Evolutionary conservation across 2,329 filamentous ascomycete genomes (phyloP), one percentile per base, ranked within the genome.

Genomic region (Fusarium kyushuense): DNA sequence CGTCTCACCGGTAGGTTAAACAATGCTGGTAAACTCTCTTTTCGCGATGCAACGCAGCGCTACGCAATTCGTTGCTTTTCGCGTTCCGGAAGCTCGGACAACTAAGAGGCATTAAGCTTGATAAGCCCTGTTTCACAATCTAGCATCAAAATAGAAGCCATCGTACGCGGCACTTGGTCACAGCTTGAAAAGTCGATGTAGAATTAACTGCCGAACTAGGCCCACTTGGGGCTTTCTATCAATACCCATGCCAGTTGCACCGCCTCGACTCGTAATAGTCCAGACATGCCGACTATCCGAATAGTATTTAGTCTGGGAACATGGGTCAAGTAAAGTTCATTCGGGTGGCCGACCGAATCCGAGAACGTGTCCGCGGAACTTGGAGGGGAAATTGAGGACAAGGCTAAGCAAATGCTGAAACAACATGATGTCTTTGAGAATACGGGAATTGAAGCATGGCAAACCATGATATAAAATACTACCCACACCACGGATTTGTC

Each of bases 161-260:
- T 40, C 7, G n/a, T 17, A 49, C 5, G 5, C 45, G n/a, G 23
- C 16, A 7, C n/a, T 25, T 58, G 17, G 30, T 5, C 43, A 14
- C n/a, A 43, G 43, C 54, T 43, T 41, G 17, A 30, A 42, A 12
- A 38, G 11, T 4, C 6, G 11, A 19, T 38, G 7, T 14, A 23
- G 27, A n/a, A 2, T n/a, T n/a, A 61, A 61, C 46, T 62, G 58
- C 58, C 58, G 58, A 54, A 23, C n/a, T 23, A 46, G 58, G 30
- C 40, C 29, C 58, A 30, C 56, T 23, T 21, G 8, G 49, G 38
- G 43, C 27, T 11, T n/a, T 4, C 17, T 2, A n/a, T 29, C 30
- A 19, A 38, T 19, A 38, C 35, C 58, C 54, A 36, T 58, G 14
- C 32, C 14, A 6, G 32, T 33, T 33, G 48, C 40, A 49, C 16